These are phyloP conservation scores for Eucalyptus viminalis DNA, from an alignment of 345 rosid genomes.

Conservation along the genomic window DNA sequence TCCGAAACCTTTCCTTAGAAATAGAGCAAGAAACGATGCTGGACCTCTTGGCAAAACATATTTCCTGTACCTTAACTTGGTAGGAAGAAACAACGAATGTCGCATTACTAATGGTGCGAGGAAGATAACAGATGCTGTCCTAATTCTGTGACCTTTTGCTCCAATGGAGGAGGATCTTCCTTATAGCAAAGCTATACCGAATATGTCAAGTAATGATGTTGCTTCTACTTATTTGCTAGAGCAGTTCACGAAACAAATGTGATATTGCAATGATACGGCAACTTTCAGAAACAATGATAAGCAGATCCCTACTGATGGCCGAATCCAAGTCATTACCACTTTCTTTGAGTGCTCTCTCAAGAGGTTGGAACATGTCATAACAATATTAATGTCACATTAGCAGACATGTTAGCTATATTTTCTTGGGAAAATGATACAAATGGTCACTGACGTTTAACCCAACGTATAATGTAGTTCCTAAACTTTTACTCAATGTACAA, in stretches of 20 bases:
- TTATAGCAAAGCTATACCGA: background rate
- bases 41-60: too few relatives aligned
- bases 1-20: too few relatives aligned
- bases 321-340: constrained; percentile 77
- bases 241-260: background rate
- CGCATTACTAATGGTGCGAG: background rate
- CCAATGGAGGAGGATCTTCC: background rate
- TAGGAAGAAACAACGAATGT: too few relatives aligned
- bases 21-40: too few relatives aligned
- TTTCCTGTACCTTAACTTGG: too few relatives aligned
- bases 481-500: fast-evolving
- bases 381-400: background rate
- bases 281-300: background rate
- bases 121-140: background rate
- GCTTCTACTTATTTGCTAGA: background rate
- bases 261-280: background rate
- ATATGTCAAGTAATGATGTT: background rate
- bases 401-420: too few relatives aligned
- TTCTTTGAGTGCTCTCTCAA: constrained; percentile 59
- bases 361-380: constrained; percentile 16
- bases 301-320: constrained; percentile 71
- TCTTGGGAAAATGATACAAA: background rate
- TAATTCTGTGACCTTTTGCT: background rate
- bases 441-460: fast-evolving
- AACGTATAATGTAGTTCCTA: too few relatives aligned